Base-by-base conservation (phyloP, 306 rosid species). In the Gastrolobium villosum region DNA sequence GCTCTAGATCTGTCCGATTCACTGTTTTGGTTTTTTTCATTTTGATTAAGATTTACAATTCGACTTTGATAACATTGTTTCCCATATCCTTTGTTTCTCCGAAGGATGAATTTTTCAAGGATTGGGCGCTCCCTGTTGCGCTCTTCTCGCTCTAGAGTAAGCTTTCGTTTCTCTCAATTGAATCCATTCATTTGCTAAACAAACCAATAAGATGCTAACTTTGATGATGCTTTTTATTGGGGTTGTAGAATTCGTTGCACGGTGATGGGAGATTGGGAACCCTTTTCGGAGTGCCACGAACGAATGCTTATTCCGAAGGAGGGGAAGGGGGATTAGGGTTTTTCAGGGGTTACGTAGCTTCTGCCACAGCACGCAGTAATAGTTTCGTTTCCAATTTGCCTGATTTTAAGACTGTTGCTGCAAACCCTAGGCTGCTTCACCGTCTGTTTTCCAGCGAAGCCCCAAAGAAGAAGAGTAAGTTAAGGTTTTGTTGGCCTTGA, bases 391-490 rank as follows among this genome's bases (percentile, higher is more conserved):
- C 86, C 59, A 83, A 85, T 81, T 82, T 86, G 72, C 69, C 88
- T 8, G 89, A 86, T 79, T 70, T 90, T 41, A 79, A 83, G 54
- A 60, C 76, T 70, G 37, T 88, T 82, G 81, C 79, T 1, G 96
- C 84, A 32, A 92, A 89, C 78, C 94, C 97, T 74, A 88, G 78
- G 72, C 55, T 86, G 57, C 78, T 87, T 35, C 70, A 62, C 48
- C 92, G 98, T 8, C 70, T 90, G 11, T 93, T 88, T 80, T 95
- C 94, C 14, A 88, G 90, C 79, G 96, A 91, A 87, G 53, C 89
- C 62, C 99, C 98, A 5, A 87, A 93, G 96, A 93, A 89, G 78
- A 93, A 91, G 87, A 93, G 99, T 95, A 75, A 86, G 99, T 89
- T 75, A 83, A 88, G 70, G 56, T 14, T 74, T 79, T n/a, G 5